These are phyloP conservation scores for Pulveroboletus sp. DNA, from an alignment of 768 basidiomycete genomes.

Conservation along the genomic window DNA sequence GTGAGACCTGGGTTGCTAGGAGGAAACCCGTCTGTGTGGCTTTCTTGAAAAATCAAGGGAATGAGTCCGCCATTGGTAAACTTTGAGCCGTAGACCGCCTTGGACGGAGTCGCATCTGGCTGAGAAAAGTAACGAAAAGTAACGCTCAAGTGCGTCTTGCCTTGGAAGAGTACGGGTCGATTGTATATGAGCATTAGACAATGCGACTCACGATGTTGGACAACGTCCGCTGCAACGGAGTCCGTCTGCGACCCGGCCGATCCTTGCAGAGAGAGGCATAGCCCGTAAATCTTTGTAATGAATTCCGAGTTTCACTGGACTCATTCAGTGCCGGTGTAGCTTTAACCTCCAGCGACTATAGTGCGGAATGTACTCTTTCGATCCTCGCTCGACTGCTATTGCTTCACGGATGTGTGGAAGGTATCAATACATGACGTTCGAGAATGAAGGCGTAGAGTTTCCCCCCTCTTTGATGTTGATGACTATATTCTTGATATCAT, in stretches of 20 bases:
- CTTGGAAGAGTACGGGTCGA: no score
- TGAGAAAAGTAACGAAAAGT: constrained; percentile 32
- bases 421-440: constrained; percentile 32
- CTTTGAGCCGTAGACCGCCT: constrained; percentile 43
- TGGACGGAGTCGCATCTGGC: constrained; percentile 33
- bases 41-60: constrained; percentile 39
- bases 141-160: constrained; percentile 39
- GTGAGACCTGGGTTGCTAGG: constrained; percentile 34
- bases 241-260: no score
- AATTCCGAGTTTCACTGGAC: constrained; percentile 16
- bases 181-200: background rate
- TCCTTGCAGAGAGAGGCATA: constrained; percentile 36
- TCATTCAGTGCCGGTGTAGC: constrained; percentile 35
- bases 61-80: constrained; percentile 36
- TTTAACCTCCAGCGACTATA: constrained; percentile 32
- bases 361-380: constrained; percentile 42
- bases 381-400: constrained; percentile 32
- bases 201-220: constrained; percentile 34
- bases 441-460: constrained; percentile 33
- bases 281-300: constrained; percentile 41
- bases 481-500: constrained; percentile 26
- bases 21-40: constrained; percentile 37
- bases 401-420: background rate
- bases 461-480: constrained; percentile 41
- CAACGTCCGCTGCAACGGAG: constrained; percentile 32